These are phyloP conservation scores for Sporothrix dimorphospora DNA, from an alignment of 2,329 filamentous ascomycete species.

Conservation along the genomic window DNA sequence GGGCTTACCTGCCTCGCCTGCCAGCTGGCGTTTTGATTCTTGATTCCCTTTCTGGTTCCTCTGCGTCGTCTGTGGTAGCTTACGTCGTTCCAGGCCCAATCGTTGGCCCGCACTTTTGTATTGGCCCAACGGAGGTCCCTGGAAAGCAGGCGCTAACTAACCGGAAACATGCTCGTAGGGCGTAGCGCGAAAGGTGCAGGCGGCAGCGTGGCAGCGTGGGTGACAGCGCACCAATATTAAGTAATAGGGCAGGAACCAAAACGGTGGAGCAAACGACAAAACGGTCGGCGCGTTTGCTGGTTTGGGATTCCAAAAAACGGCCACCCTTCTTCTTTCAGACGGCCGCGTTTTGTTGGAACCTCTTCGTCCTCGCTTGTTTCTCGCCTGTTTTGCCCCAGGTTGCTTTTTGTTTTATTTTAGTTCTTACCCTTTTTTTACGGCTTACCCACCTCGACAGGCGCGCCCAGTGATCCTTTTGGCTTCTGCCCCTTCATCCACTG, in stretches of 20 bases:
- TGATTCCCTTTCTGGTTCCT: no score
- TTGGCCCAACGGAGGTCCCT: neutral
- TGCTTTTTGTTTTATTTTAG: neutral
- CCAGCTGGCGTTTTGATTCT: neutral
- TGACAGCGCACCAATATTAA: neutral
- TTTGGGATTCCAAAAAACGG: conserved; percentile 7
- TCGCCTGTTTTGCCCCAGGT: conserved; percentile 1
- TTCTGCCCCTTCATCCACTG: neutral
- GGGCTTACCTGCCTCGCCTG: neutral
- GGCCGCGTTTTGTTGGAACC: neutral
- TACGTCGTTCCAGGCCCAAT: no score
- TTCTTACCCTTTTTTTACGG: neutral
- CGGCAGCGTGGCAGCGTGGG: neutral
- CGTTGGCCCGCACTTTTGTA: neutral
- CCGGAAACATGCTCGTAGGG: neutral
- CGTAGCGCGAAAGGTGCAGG: neutral
- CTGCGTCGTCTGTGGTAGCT: no score
- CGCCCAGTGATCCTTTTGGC: neutral
- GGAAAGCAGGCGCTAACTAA: neutral
- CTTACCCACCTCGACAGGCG: neutral
- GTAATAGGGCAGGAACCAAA: neutral
- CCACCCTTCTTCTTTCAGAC: neutral
- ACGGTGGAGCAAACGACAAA: neutral
- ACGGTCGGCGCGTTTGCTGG: neutral
- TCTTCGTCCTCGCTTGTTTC: neutral